These are phyloP conservation scores for Zygosaccharomyces kombuchaensis DNA, from an alignment of 805 yeast genomes.

Conservation along the genomic window DNA sequence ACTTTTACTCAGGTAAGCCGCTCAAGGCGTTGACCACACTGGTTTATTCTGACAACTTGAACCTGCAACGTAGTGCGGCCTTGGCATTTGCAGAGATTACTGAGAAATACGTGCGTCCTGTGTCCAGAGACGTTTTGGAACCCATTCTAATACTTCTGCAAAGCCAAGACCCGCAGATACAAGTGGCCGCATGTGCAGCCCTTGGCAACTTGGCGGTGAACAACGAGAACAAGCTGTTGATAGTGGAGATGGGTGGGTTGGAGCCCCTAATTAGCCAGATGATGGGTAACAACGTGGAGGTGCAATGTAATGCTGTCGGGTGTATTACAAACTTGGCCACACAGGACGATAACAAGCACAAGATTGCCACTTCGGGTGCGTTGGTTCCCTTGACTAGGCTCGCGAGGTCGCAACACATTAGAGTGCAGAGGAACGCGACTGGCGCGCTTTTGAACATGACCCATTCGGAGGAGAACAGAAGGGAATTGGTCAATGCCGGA, in stretches of 20 bases:
- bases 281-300: constrained; percentile 96
- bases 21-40: constrained; percentile 84
- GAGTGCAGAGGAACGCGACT: constrained; percentile 98
- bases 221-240: constrained; percentile 85
- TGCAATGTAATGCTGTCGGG: constrained; percentile 98
- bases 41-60: constrained; percentile 92
- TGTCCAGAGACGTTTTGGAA: constrained; percentile 84
- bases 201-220: constrained; percentile 97
- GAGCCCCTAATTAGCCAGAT: constrained; percentile 95
- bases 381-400: constrained; percentile 88
- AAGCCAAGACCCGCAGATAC: constrained; percentile 87
- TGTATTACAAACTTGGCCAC: constrained; percentile 98
- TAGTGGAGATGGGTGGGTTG: constrained; percentile 97
- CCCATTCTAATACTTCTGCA: constrained; percentile 87
- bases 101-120: constrained; percentile 90
- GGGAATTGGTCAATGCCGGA: constrained; percentile 94
- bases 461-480: constrained; percentile 93
- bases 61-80: constrained; percentile 94
- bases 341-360: constrained; percentile 93
- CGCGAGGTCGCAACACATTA: constrained; percentile 88
- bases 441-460: constrained; percentile 98
- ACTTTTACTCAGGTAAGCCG: constrained; percentile 82
- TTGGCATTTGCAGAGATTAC: constrained; percentile 98
- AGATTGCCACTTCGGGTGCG: constrained; percentile 95
- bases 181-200: constrained; percentile 98